Evolutionary conservation across 495 filamentous ascomycete genomes (phyloP).

Genomic region (Hypoxylon crocopeplum): DNA sequence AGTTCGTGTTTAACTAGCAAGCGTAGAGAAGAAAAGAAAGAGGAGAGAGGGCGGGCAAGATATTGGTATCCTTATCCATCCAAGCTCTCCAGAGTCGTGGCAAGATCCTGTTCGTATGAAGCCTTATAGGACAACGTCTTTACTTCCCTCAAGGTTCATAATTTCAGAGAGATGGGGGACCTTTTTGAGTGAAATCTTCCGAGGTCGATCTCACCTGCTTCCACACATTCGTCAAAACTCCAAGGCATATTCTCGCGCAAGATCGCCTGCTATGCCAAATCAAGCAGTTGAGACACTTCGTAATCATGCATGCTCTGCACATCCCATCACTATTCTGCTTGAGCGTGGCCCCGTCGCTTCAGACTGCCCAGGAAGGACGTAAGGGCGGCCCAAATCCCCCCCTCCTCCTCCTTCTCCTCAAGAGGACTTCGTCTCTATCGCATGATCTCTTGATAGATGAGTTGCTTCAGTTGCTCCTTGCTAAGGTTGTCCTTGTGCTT

Average conservation of each 20-base stretch:
- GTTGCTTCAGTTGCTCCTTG: conserved; percentile 96
- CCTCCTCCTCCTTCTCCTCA: neutral
- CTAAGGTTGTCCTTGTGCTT: conserved; percentile 98
- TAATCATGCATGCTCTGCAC: too few species aligned
- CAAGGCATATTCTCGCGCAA: conserved; percentile 4
- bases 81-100: conserved; percentile 18
- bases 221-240: neutral
- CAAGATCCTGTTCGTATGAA: conserved; percentile 11
- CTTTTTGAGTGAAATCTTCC: neutral
- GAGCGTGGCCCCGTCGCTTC: neutral
- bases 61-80: conserved; percentile 28
- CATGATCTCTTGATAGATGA: conserved; percentile 99
- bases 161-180: neutral
- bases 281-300: neutral
- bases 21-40: conserved; percentile 20
- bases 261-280: conserved; percentile 6
- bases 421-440: conserved; percentile 62
- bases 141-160: conserved; percentile 3
- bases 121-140: neutral
- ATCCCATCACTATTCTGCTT: too few species aligned
- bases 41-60: conserved; percentile 22
- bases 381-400: neutral
- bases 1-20: conserved; percentile 25
- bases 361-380: conserved; percentile 6
- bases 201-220: too few species aligned